phyloP scores from a whole-genome alignment of 1,284 basidiomycete species.

The Porodaedalea pini region DNA sequence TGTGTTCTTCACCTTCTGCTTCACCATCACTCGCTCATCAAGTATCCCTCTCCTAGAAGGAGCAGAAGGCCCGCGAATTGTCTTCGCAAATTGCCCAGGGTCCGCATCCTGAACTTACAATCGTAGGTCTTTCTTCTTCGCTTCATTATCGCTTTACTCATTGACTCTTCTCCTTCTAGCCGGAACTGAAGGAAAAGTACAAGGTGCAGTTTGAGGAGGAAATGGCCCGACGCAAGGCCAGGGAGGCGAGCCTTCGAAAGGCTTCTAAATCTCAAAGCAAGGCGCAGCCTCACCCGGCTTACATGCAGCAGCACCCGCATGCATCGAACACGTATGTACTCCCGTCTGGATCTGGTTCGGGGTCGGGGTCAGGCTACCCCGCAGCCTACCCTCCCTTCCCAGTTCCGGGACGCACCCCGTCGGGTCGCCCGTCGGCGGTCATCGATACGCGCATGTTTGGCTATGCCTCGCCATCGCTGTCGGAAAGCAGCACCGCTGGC shows the following conservation, averaged over 20 bases:
- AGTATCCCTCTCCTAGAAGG: too few species aligned
- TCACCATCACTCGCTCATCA: too few species aligned
- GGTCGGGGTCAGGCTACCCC: too few species aligned
- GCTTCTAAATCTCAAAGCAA: not conserved
- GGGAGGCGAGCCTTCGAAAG: too few species aligned
- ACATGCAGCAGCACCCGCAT: not conserved
- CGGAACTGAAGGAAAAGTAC: not conserved
- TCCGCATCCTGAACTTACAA: too few species aligned
- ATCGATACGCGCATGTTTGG: slow-evolving; percentile 1
- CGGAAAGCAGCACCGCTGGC: too few species aligned
- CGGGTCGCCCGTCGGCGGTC: not conserved
- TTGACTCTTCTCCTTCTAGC: not conserved
- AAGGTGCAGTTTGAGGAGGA: not conserved
- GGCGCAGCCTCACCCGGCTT: not conserved
- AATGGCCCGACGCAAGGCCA: not conserved
- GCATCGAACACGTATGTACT: not conserved
- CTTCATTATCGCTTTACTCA: too few species aligned
- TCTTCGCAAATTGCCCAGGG: too few species aligned
- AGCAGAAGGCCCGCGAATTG: too few species aligned
- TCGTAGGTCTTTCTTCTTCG: too few species aligned
- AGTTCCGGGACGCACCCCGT: not conserved
- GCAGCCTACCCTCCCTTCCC: too few species aligned
- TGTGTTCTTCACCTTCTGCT: too few species aligned
- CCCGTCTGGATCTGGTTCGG: not conserved
- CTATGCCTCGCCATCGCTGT: not conserved